Percentiles rank a stretch among this genome's conserved stretches.
Conservation (phyloP, 139 green algal genomes). For the Micractinium conductrix region DNA sequence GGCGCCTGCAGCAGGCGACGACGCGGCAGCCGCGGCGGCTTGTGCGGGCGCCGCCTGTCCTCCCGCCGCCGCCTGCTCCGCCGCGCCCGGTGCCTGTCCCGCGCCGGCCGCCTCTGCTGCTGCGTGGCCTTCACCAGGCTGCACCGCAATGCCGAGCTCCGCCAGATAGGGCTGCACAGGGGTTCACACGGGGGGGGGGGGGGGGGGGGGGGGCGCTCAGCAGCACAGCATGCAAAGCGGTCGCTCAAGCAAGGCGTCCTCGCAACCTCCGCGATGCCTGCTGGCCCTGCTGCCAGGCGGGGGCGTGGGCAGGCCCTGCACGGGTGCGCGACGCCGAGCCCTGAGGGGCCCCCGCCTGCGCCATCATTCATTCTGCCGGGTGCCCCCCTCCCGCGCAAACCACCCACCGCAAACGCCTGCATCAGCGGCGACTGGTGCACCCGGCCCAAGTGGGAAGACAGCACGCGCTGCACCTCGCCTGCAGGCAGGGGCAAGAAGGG, state of each 20-base stretch:
- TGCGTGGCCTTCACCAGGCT: no score
- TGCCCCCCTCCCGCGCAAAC: not conserved
- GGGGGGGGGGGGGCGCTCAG: not conserved
- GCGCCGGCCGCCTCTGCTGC: not conserved
- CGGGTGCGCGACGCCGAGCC: no score
- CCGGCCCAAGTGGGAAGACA: slow-evolving; percentile 10
- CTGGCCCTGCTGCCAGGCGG: no score
- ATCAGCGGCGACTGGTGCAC: not conserved
- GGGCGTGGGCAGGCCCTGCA: no score
- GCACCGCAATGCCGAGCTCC: slow-evolving; percentile 25
- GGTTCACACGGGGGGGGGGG: not conserved
- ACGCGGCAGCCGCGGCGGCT: not conserved
- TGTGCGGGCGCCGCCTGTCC: not conserved
- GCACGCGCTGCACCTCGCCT: slow-evolving; percentile 32
- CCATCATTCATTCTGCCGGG: not conserved
- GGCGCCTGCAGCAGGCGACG: not conserved
- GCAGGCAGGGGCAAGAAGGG: no score
- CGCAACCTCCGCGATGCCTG: no score
- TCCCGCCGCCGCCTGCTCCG: not conserved
- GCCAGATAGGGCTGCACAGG: slow-evolving; percentile 24
- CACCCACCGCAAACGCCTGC: slow-evolving; percentile 15
- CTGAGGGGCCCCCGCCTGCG: no score
- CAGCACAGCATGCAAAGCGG: not conserved
- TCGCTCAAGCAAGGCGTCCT: no score
- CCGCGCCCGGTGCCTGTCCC: not conserved